These are phyloP conservation scores for Cercospora sp. DNA, from an alignment of 2,329 filamentous ascomycete genomes.

Conservation along the genomic window DNA sequence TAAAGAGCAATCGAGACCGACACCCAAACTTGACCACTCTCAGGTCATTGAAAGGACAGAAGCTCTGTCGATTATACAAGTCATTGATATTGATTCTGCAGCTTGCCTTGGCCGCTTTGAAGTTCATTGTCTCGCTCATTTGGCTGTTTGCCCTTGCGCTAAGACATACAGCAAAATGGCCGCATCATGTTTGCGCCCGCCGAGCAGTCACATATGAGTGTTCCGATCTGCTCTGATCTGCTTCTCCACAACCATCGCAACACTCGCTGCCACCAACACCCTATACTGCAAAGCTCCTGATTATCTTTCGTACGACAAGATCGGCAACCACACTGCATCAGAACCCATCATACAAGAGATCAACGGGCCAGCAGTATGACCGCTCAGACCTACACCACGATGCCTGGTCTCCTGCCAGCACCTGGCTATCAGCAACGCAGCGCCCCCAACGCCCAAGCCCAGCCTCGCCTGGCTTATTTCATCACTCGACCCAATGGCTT, in stretches of 20 bases:
- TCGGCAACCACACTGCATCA: not conserved
- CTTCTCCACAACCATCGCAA: not conserved
- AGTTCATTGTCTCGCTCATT: not conserved
- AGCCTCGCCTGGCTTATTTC: conserved; percentile 39
- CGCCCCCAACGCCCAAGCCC: conserved; percentile 7
- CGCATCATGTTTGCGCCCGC: not conserved
- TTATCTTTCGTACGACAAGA: conserved; percentile 7
- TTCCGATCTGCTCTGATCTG: not conserved
- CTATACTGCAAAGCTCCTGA: not conserved
- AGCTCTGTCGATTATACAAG: not conserved
- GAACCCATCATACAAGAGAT: not conserved
- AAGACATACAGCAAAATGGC: not conserved
- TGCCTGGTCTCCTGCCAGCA: conserved; percentile 15
- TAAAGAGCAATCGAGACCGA: not conserved
- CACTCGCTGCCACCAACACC: not conserved
- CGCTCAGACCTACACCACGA: conserved; percentile 10
- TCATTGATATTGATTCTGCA: not conserved
- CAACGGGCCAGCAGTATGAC: not conserved
- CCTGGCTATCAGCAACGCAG: conserved; percentile 11
- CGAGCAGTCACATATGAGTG: not conserved
- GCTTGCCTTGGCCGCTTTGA: not conserved
- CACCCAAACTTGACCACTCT: not conserved
- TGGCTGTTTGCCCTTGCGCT: not conserved
- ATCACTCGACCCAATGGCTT: conserved; percentile 40
- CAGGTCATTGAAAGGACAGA: not conserved